phyloP scores from a whole-genome alignment of 345 rosid genomes.

The Citrus australasica region DNA sequence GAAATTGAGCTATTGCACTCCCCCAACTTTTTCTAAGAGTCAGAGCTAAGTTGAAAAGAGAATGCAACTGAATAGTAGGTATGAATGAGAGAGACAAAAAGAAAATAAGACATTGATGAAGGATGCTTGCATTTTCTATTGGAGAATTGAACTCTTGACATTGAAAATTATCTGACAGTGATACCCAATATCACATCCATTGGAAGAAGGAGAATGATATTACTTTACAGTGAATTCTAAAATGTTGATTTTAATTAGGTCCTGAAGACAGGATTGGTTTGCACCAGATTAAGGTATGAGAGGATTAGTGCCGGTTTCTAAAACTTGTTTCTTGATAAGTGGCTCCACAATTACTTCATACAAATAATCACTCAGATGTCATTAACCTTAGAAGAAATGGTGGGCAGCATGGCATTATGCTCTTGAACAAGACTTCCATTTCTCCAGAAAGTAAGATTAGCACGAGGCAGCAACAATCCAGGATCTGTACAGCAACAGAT shows the following conservation, averaged over 20 bases:
- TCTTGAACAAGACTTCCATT: slow-evolving; percentile 61
- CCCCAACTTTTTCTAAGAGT: not conserved
- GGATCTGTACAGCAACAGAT: slow-evolving; percentile 62
- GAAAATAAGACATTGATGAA: not conserved
- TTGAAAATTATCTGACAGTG: not conserved
- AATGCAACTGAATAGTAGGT: not conserved
- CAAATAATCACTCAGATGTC: not conserved
- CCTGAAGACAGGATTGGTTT: not conserved
- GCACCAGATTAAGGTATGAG: not conserved
- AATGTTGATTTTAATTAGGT: not conserved
- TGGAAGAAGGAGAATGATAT: not conserved
- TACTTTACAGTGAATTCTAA: not conserved
- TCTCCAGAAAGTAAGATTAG: slow-evolving; percentile 74
- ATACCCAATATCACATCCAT: not conserved
- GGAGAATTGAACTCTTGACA: not conserved
- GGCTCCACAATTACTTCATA: not conserved
- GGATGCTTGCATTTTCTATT: not conserved
- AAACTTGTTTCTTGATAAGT: not conserved
- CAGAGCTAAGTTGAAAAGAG: not conserved
- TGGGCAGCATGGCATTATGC: slow-evolving; percentile 75
- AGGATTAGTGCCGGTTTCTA: not conserved
- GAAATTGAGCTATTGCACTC: not conserved
- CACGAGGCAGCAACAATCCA: slow-evolving; percentile 62
- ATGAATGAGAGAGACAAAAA: not conserved
- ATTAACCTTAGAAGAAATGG: slow-evolving; percentile 60